Base-by-base conservation (phyloP, 768 basidiomycete genomes). In the Mycena vulgaris region DNA sequence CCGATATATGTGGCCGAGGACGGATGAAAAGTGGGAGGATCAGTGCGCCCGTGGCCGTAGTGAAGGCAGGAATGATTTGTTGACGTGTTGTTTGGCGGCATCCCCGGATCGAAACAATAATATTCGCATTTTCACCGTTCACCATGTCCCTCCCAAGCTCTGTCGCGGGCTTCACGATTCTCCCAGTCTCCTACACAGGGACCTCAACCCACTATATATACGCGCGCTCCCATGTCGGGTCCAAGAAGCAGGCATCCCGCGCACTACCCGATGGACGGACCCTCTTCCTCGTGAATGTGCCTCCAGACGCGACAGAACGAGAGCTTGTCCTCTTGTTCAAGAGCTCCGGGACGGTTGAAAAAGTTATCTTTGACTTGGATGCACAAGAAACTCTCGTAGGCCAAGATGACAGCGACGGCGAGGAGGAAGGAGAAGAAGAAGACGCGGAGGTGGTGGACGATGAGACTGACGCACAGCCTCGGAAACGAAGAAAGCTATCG, bases 251-350 rank as follows among this genome's bases (percentile, higher is more conserved):
- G 47, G 65, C 73, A 73, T 59, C 39, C 33, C 72, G 42, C 84
- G 82, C 60, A 83, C 88, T 72, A 78, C 86, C 86, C 8, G 76
- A 89, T 35, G 90, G 88, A 19, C 88, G 95, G 49, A 97, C 95
- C 0, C 84, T 97, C 13, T 98, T 98, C 76, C n/a, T n/a, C 3
- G 94, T 93, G 63, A 98, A 98, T 75, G 82, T 97, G 7, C 96
- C 97, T 2, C 92, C 95, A 64, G 95, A 97, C 78, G 89, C 94
- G 4, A 94, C 95, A 1, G 93, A 94, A 74, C 86, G 93, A 40
- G 95, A 96, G 75, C 80, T 98, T 0, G 83, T 89, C 2, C 80
- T 88, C 16, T 83, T 98, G 23, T 97, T 97, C 84, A 91, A 91
- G 76, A 75, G 85, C 27, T 90, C 87, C 63, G 96, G 96, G 27